Percentiles rank a stretch among this genome's conserved stretches.
These are phyloP conservation scores for Hypoxylon sp. DNA, from an alignment of 2,329 filamentous ascomycete genomes.

Conservation along the genomic window DNA sequence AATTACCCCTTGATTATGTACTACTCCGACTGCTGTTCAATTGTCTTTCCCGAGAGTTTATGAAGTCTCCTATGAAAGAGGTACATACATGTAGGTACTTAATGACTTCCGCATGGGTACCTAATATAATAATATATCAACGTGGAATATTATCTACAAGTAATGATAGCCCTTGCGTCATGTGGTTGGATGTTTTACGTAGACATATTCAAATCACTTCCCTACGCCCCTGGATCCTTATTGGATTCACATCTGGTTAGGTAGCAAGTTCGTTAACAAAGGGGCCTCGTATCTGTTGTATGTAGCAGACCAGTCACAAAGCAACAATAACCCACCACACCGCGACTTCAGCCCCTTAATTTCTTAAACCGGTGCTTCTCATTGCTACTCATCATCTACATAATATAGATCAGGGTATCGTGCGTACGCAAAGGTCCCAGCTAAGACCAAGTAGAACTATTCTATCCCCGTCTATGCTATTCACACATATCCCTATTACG, in stretches of 20 bases:
- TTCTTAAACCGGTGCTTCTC: slow-evolving; percentile 41
- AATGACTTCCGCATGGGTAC: neutral
- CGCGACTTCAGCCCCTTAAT: slow-evolving; percentile 10
- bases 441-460: slow-evolving; percentile 21
- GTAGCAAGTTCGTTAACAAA: slow-evolving; percentile 3
- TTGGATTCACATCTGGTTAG: slow-evolving; percentile 11
- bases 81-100: too few species aligned
- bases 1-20: neutral
- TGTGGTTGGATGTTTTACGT: slow-evolving; percentile 5
- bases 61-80: neutral
- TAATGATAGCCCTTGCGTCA: slow-evolving; percentile 1
- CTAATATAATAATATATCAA: neutral
- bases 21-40: neutral
- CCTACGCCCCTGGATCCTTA: neutral
- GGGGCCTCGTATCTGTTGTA: slow-evolving; percentile 4
- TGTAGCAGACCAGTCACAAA: slow-evolving; percentile 36
- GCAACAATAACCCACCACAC: slow-evolving; percentile 12
- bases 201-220: slow-evolving; percentile 2
- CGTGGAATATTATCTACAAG: neutral
- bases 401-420: slow-evolving; percentile 52
- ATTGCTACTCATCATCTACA: slow-evolving; percentile 50
- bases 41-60: neutral
- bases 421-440: slow-evolving; percentile 47
- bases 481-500: slow-evolving; percentile 33
- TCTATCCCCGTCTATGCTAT: slow-evolving; percentile 43